Percentiles rank a stretch among this genome's conserved stretches.
Evolutionary conservation across 352 stramenopile genomes (phyloP).

Genomic region (Proteromonas lacertae): DNA sequence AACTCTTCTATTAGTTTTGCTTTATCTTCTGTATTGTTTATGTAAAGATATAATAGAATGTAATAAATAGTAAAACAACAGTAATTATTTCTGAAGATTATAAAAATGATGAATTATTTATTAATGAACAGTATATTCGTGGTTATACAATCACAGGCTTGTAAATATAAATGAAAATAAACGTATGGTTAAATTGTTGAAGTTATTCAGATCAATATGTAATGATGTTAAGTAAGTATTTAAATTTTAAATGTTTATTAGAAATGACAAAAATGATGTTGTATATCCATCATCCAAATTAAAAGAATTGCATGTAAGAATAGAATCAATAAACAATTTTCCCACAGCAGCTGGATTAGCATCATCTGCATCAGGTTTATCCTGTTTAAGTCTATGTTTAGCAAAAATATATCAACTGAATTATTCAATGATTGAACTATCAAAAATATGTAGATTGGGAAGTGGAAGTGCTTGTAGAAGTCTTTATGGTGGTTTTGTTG

Average conservation of each 20-base stretch:
- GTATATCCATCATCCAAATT: conserved; percentile 9
- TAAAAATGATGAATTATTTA: not conserved
- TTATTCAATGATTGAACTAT: conserved; percentile 47
- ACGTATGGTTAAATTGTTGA: conserved; percentile 44
- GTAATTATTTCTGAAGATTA: not conserved
- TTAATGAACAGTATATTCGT: conserved; percentile 5
- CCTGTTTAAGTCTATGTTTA: conserved; percentile 49
- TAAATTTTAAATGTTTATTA: conserved; percentile 23
- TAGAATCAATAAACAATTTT: conserved; percentile 86
- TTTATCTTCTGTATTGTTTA: conserved; percentile 30
- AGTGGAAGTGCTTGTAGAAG: conserved; percentile 69
- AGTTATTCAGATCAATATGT: conserved; percentile 56
- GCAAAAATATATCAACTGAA: conserved; percentile 46
- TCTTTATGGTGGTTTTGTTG: conserved; percentile 79
- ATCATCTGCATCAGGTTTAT: conserved; percentile 80
- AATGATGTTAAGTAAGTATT: conserved; percentile 32
- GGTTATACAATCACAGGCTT: conserved; percentile 72
- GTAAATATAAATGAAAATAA: conserved; percentile 31
- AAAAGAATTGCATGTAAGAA: conserved; percentile 29
- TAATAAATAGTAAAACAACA: not conserved
- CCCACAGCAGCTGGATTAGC: conserved; percentile 81
- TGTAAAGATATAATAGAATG: not conserved
- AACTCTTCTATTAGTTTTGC: conserved; percentile 87
- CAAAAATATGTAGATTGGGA: conserved; percentile 59
- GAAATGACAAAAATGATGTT: conserved; percentile 17